Percentiles rank a stretch among this genome's conserved stretches.
Evolutionary conservation across 2,329 filamentous ascomycete species (phyloP).

Genomic region (Talaromyces atroroseus): DNA sequence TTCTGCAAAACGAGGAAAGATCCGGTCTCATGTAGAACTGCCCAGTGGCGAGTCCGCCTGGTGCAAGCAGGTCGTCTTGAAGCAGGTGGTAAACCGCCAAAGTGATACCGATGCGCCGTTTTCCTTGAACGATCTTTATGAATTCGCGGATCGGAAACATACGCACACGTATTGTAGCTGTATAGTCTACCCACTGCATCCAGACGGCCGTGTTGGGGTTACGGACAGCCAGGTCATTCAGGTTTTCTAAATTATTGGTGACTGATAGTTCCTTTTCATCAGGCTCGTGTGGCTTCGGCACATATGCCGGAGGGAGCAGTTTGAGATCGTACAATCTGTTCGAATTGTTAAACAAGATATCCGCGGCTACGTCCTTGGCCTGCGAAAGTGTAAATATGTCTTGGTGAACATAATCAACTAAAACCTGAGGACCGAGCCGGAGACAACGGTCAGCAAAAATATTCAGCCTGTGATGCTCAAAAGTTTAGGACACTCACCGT

Average conservation of each 20-base stretch:
- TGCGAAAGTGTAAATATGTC: conserved; percentile 57
- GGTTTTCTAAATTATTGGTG: conserved; percentile 17
- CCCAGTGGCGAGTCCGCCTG: conserved; percentile 54
- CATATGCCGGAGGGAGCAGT: conserved; percentile 24
- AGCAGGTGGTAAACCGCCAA: conserved; percentile 61
- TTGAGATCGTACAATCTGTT: conserved; percentile 67
- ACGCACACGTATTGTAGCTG: conserved; percentile 61
- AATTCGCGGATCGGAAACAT: conserved; percentile 61
- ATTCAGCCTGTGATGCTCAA: background rate
- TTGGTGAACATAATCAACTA: conserved; percentile 62
- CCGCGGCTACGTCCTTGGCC: conserved; percentile 59
- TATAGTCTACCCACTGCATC: conserved; percentile 73
- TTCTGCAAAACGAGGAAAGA: conserved; percentile 55
- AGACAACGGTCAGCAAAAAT: background rate
- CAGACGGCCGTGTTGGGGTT: conserved; percentile 59
- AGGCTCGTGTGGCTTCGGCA: background rate
- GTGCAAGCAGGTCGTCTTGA: conserved; percentile 56
- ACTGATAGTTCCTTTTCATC: background rate
- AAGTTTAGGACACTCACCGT: conserved; percentile 44
- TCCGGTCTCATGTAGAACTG: conserved; percentile 65
- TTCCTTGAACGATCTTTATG: conserved; percentile 41
- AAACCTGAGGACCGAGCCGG: conserved; percentile 42
- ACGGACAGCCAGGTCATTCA: conserved; percentile 46
- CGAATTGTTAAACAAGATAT: conserved; percentile 70
- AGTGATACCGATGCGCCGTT: conserved; percentile 56